Conservation (phyloP, 2,329 filamentous ascomycete genomes). For the Ophioceras dolichostomum region DNA sequence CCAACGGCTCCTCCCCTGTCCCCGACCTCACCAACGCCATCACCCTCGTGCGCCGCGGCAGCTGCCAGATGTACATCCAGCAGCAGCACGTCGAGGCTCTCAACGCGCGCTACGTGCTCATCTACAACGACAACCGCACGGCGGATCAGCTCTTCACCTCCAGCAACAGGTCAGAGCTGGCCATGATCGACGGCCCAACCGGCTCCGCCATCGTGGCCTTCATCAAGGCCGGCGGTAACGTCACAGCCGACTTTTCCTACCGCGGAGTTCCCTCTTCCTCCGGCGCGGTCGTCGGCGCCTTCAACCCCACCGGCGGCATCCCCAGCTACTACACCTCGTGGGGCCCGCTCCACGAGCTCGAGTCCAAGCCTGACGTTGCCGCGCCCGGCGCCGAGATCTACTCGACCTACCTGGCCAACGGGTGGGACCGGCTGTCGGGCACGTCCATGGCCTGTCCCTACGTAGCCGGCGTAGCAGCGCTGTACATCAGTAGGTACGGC, state of each 20-base stretch:
- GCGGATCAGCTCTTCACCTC: neutral
- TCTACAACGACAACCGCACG: slow-evolving; percentile 12
- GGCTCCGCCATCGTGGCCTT: slow-evolving; percentile 19
- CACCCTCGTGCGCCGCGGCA: slow-evolving; percentile 26
- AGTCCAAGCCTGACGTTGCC: slow-evolving; percentile 27
- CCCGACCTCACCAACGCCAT: slow-evolving; percentile 25
- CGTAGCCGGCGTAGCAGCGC: slow-evolving; percentile 26
- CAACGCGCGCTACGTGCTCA: slow-evolving; percentile 16
- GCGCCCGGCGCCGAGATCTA: slow-evolving; percentile 29
- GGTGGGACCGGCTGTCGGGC: slow-evolving; percentile 25
- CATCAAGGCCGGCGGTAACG: slow-evolving; percentile 15
- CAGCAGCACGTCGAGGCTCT: slow-evolving; percentile 17
- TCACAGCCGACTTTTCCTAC: slow-evolving; percentile 23
- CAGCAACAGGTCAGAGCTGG: neutral
- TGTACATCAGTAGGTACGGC: slow-evolving; percentile 19
- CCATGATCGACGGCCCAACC: slow-evolving; percentile 5
- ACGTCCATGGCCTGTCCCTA: slow-evolving; percentile 36
- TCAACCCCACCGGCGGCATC: slow-evolving; percentile 11
- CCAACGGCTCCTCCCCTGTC: no score
- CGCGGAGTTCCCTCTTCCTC: no score
- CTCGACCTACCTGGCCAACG: slow-evolving; percentile 25
- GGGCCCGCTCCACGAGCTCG: slow-evolving; percentile 28
- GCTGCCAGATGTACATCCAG: slow-evolving; percentile 9
- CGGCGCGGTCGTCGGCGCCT: slow-evolving; percentile 19
- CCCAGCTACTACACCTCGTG: slow-evolving; percentile 26